Conservation (phyloP, 106 monocot species). For the Allium cepa region DNA sequence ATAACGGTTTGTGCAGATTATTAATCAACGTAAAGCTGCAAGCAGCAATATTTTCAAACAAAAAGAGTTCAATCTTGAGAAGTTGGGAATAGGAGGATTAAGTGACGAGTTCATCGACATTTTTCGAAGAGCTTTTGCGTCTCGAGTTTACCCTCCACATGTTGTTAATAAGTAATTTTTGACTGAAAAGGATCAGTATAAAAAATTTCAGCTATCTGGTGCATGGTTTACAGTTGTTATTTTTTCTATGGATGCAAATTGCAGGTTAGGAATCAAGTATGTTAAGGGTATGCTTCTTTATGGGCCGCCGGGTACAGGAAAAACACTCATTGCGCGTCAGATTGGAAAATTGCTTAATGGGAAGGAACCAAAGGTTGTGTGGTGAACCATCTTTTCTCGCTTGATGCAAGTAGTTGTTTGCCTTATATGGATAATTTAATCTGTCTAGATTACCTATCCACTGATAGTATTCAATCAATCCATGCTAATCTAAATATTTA, state of each 20-base stretch:
- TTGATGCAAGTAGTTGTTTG: too few relatives aligned
- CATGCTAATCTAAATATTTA: too few relatives aligned
- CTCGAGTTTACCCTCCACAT: constrained; percentile 92
- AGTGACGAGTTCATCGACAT: constrained; percentile 89
- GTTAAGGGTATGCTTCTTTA: constrained; percentile 94
- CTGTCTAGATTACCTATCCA: too few relatives aligned
- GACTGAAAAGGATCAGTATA: too few relatives aligned
- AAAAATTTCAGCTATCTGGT: too few relatives aligned
- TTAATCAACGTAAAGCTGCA: constrained; percentile 79
- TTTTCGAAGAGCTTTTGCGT: constrained; percentile 97
- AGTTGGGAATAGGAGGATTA: constrained; percentile 90
- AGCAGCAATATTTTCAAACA: constrained; percentile 92
- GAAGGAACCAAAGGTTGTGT: constrained; percentile 86
- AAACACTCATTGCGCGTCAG: constrained; percentile 98
- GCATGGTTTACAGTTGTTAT: neutral
- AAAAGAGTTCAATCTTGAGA: constrained; percentile 92
- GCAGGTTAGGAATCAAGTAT: constrained; percentile 93
- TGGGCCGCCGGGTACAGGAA: constrained; percentile 98
- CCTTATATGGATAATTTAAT: too few relatives aligned
- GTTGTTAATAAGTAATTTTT: constrained; percentile 72
- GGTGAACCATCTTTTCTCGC: neutral
- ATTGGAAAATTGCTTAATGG: constrained; percentile 97
- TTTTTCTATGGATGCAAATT: constrained; percentile 7
- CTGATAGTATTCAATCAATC: too few relatives aligned
- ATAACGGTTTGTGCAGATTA: constrained; percentile 37